Percentiles rank a stretch among this genome's conserved stretches.
phyloP scores from a whole-genome alignment of 805 yeast genomes.

The Saitoella complicata region DNA sequence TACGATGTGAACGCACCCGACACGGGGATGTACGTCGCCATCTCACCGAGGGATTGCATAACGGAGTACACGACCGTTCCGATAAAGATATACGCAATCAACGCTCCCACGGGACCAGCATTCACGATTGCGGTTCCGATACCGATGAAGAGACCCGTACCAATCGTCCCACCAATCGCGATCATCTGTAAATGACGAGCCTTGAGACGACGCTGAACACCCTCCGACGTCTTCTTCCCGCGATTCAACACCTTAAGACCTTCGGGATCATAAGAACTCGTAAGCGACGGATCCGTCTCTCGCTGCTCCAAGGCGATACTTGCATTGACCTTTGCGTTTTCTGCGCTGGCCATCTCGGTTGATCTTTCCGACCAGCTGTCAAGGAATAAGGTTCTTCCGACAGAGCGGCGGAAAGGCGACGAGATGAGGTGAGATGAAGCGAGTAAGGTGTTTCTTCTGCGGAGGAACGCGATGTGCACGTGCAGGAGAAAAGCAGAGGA shows the following conservation, averaged over 20 bases:
- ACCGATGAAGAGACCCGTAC: constrained; percentile 51
- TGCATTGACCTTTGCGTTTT: too few relatives aligned
- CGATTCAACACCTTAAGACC: constrained; percentile 26
- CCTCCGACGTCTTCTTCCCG: constrained; percentile 25
- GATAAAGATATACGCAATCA: constrained; percentile 33
- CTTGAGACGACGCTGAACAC: constrained; percentile 22
- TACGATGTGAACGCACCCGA: constrained; percentile 46
- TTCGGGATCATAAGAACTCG: too few relatives aligned
- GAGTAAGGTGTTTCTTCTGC: too few relatives aligned
- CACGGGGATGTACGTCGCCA: constrained; percentile 50
- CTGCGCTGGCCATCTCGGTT: too few relatives aligned
- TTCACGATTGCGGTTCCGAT: constrained; percentile 31
- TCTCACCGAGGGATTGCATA: constrained; percentile 39
- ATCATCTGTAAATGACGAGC: constrained; percentile 36
- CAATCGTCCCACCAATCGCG: constrained; percentile 74
- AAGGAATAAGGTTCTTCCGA: too few relatives aligned
- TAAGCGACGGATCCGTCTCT: too few relatives aligned
- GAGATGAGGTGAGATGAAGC: too few relatives aligned
- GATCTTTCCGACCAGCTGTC: too few relatives aligned
- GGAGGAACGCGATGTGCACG: too few relatives aligned
- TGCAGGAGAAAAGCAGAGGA: too few relatives aligned
- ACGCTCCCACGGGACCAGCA: constrained; percentile 38
- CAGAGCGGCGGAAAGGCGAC: too few relatives aligned
- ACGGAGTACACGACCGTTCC: constrained; percentile 38
- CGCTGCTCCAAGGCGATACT: too few relatives aligned